These are phyloP conservation scores for Acacia crassicarpa DNA, from an alignment of 306 rosid species.

Conservation along the genomic window DNA sequence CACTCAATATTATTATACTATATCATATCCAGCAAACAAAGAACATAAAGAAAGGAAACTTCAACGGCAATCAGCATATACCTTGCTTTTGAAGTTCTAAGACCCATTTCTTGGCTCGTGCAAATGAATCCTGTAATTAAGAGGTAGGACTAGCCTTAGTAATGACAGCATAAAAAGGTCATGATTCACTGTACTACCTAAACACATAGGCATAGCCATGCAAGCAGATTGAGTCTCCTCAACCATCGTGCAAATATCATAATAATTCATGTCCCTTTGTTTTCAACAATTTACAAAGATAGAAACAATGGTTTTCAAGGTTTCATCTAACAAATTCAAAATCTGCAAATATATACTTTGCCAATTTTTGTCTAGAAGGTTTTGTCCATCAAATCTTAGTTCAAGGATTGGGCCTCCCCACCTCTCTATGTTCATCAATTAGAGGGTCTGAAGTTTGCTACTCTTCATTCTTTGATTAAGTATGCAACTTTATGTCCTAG, in stretches of 20 bases:
- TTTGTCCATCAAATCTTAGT: background rate
- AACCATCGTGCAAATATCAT: conserved; percentile 8
- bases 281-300: background rate
- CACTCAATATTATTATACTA: background rate
- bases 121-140: conserved; percentile 34
- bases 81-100: conserved; percentile 46
- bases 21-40: background rate
- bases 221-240: conserved; percentile 19
- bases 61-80: conserved; percentile 15
- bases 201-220: background rate
- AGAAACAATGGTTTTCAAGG: background rate
- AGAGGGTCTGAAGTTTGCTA: background rate
- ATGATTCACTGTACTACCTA: background rate
- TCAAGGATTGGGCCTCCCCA: background rate
- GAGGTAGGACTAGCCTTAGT: background rate
- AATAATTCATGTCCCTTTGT: background rate
- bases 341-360: background rate
- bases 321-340: background rate
- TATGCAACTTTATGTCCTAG: background rate
- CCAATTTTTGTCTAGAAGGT: background rate
- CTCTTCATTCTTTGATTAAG: background rate
- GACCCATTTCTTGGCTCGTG: conserved; percentile 48
- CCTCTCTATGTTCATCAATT: background rate
- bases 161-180: background rate
- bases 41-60: background rate